A percentile compares a stretch with the other conserved stretches of the same genome.
These are phyloP conservation scores for Neurospora africana DNA, from an alignment of 495 filamentous ascomycete species.

Conservation along the genomic window DNA sequence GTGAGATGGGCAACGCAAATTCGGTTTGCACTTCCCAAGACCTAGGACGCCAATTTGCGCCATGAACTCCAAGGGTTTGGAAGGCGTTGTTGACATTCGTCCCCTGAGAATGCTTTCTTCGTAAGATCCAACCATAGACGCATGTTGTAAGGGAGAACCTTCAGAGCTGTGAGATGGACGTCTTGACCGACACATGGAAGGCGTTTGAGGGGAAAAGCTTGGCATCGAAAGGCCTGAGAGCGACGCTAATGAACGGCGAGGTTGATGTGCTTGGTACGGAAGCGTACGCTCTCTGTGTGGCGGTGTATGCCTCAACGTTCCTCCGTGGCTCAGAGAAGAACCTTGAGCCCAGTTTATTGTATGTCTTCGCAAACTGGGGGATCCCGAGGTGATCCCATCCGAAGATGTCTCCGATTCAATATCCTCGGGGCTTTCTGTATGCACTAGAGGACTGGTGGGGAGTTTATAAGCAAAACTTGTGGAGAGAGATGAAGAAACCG, in stretches of 20 bases:
- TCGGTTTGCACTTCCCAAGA: slow-evolving; percentile 78
- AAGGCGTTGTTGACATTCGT: slow-evolving; percentile 94
- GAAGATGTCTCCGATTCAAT: slow-evolving; percentile 49
- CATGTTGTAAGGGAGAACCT: slow-evolving; percentile 66
- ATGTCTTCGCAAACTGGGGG: slow-evolving; percentile 26
- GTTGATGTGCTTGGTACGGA: slow-evolving; percentile 59
- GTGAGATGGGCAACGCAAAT: slow-evolving; percentile 78
- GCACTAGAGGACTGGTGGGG: slow-evolving; percentile 84
- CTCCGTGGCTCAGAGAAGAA: slow-evolving; percentile 14
- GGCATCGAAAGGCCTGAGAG: slow-evolving; percentile 44
- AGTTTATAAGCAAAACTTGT: slow-evolving; percentile 77
- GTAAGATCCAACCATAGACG: slow-evolving; percentile 94
- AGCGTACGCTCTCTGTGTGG: slow-evolving; percentile 44
- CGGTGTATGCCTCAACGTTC: slow-evolving; percentile 23
- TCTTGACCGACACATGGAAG: slow-evolving; percentile 45
- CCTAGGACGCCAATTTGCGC: slow-evolving; percentile 94
- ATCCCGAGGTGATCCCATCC: slow-evolving; percentile 29
- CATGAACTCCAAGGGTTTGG: slow-evolving; percentile 84
- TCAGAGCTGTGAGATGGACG: slow-evolving; percentile 69
- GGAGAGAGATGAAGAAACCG: slow-evolving; percentile 63
- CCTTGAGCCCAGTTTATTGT: slow-evolving; percentile 27
- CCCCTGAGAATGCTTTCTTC: slow-evolving; percentile 93
- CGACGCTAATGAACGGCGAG: slow-evolving; percentile 61
- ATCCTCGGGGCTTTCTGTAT: slow-evolving; percentile 83
- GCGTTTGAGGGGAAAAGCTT: slow-evolving; percentile 50